A percentile compares a stretch with the other conserved stretches of the same genome.
phyloP scores from a whole-genome alignment of 1,139 yeast genomes.

The Kodamaea anthophila region DNA sequence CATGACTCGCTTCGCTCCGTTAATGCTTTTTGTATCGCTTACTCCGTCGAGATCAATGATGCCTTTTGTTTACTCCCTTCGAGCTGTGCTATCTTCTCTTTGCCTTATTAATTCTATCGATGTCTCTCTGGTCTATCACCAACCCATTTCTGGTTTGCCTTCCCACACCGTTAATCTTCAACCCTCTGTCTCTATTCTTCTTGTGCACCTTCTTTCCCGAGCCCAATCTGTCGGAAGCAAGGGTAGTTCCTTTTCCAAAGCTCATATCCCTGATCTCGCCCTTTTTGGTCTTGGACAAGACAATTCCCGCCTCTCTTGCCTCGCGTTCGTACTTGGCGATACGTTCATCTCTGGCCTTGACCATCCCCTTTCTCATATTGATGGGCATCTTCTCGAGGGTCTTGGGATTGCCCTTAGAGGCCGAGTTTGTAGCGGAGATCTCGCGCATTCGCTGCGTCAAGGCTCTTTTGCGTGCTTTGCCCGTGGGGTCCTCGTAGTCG shows the following conservation, averaged over 20 bases:
- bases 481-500: constrained; percentile 66
- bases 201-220: constrained; percentile 28
- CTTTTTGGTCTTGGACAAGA: constrained; percentile 58
- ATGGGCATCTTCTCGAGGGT: constrained; percentile 80
- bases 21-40: too few species aligned
- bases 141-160: constrained; percentile 76
- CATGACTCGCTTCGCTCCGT: too few species aligned
- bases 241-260: constrained; percentile 49
- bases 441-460: constrained; percentile 60
- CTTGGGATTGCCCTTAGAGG: constrained; percentile 30
- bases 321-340: constrained; percentile 60
- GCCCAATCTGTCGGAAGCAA: constrained; percentile 54
- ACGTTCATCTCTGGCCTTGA: constrained; percentile 47
- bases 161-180: constrained; percentile 74
- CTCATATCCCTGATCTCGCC: constrained; percentile 57
- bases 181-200: constrained; percentile 64
- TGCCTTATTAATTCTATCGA: constrained; percentile 38
- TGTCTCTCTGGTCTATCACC: constrained; percentile 64
- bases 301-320: constrained; percentile 85
- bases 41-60: too few species aligned
- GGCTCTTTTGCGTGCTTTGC: constrained; percentile 72
- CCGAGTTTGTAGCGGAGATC: constrained; percentile 47
- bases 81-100: too few species aligned
- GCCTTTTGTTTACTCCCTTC: too few species aligned
- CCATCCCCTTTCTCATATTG: constrained; percentile 80